Conservation (phyloP, 805 yeast genomes). For the Candida dajiaensis region DNA sequence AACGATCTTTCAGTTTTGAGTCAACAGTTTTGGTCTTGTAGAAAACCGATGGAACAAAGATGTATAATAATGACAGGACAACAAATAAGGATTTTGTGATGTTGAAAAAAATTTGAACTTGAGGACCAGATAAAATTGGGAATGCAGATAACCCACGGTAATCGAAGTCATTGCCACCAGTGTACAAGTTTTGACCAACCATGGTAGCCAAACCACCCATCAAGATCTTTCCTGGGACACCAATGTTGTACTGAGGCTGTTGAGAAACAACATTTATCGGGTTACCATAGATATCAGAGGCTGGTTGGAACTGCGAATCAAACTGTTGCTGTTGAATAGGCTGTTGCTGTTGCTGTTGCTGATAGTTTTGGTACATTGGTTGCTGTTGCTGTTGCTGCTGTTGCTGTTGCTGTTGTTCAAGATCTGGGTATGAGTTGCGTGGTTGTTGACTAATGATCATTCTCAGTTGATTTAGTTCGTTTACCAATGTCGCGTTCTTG, state of each 20-base stretch:
- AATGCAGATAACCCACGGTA: conserved; percentile 40
- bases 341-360: conserved; percentile 7
- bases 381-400: background rate
- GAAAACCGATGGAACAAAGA: conserved; percentile 17
- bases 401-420: conserved; percentile 7
- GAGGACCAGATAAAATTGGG: conserved; percentile 29
- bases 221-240: conserved; percentile 31
- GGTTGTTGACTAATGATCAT: conserved; percentile 11
- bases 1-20: background rate
- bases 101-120: conserved; percentile 22
- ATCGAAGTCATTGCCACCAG: conserved; percentile 28
- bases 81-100: conserved; percentile 24
- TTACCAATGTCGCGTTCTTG: conserved; percentile 30
- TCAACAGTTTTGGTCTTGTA: background rate
- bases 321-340: conserved; percentile 6
- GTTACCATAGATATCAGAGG: conserved; percentile 19
- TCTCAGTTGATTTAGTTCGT: conserved; percentile 48
- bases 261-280: conserved; percentile 21
- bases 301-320: conserved; percentile 19
- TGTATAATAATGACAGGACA: conserved; percentile 15
- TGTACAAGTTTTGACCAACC: conserved; percentile 30
- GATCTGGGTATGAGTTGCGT: conserved; percentile 13
- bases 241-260: conserved; percentile 20
- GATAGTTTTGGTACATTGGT: background rate
- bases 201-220: conserved; percentile 47